phyloP scores from a whole-genome alignment of 2,329 filamentous ascomycete species.

The Aspergillus alliaceus region DNA sequence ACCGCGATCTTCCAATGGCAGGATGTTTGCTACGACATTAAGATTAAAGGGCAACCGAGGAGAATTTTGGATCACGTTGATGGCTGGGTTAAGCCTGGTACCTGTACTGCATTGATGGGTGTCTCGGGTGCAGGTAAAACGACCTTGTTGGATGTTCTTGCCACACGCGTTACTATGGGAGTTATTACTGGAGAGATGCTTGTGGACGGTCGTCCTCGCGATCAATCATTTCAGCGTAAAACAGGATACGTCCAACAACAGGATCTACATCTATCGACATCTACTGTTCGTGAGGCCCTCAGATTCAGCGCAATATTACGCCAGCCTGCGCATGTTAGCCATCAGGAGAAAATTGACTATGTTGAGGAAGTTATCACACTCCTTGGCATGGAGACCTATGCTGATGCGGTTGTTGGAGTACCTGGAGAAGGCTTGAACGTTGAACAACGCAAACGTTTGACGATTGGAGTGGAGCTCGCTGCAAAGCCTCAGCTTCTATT shows the following conservation, averaged over 20 bases:
- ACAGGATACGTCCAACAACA: slow-evolving; percentile 90
- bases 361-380: slow-evolving; percentile 88
- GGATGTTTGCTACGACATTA: slow-evolving; percentile 77
- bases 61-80: slow-evolving; percentile 81
- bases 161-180: slow-evolving; percentile 82
- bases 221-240: slow-evolving; percentile 82
- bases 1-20: slow-evolving; percentile 83
- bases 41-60: slow-evolving; percentile 72
- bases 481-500: slow-evolving; percentile 85
- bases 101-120: slow-evolving; percentile 84
- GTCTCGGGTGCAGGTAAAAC: slow-evolving; percentile 90
- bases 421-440: slow-evolving; percentile 74
- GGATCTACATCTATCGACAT: slow-evolving; percentile 79
- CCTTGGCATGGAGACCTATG: slow-evolving; percentile 86
- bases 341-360: slow-evolving; percentile 77
- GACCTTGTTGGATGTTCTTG: slow-evolving; percentile 85
- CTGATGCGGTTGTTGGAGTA: slow-evolving; percentile 85
- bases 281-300: slow-evolving; percentile 83
- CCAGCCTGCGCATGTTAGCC: slow-evolving; percentile 70
- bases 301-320: slow-evolving; percentile 84
- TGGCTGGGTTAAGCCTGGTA: slow-evolving; percentile 91
- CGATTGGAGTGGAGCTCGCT: slow-evolving; percentile 89
- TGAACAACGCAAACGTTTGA: slow-evolving; percentile 71
- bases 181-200: slow-evolving; percentile 84
- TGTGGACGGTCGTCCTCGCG: slow-evolving; percentile 70